phyloP scores from a whole-genome alignment of 2,329 filamentous ascomycete species.

The Ascochyta fabae region DNA sequence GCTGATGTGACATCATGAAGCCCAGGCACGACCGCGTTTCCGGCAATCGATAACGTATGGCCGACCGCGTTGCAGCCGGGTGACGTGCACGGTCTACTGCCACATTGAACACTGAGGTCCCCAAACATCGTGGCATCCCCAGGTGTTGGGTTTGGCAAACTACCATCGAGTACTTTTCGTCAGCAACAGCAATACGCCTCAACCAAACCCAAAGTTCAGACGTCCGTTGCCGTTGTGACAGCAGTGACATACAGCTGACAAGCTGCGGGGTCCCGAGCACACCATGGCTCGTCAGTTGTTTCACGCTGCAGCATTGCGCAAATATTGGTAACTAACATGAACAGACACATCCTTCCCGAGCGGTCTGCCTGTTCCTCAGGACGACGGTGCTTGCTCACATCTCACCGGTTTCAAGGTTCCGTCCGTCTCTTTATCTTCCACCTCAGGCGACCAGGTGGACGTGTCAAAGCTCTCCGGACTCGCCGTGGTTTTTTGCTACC shows the following conservation, averaged over 20 bases:
- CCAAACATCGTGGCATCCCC: background rate
- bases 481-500: constrained; percentile 53
- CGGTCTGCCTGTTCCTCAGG: constrained; percentile 47
- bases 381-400: constrained; percentile 52
- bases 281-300: constrained; percentile 30
- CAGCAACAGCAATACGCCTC: background rate
- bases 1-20: constrained; percentile 28
- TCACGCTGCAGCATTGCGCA: constrained; percentile 6
- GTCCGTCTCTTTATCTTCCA: constrained; percentile 43
- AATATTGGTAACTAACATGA: constrained; percentile 19
- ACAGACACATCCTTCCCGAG: constrained; percentile 40
- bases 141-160: background rate
- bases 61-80: constrained; percentile 7
- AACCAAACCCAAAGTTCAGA: background rate
- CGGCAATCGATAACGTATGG: constrained; percentile 13
- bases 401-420: constrained; percentile 35
- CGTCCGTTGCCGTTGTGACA: constrained; percentile 1
- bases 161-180: background rate
- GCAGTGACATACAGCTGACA: constrained; percentile 12
- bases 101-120: constrained; percentile 4
- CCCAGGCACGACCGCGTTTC: constrained; percentile 8
- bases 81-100: constrained; percentile 10
- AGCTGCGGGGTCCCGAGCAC: background rate
- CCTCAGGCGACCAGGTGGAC: constrained; percentile 36
- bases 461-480: constrained; percentile 47